These are phyloP conservation scores for Plasmodium gallinaceum DNA, from an alignment of 169 alveolate genomes.

Conservation along the genomic window DNA sequence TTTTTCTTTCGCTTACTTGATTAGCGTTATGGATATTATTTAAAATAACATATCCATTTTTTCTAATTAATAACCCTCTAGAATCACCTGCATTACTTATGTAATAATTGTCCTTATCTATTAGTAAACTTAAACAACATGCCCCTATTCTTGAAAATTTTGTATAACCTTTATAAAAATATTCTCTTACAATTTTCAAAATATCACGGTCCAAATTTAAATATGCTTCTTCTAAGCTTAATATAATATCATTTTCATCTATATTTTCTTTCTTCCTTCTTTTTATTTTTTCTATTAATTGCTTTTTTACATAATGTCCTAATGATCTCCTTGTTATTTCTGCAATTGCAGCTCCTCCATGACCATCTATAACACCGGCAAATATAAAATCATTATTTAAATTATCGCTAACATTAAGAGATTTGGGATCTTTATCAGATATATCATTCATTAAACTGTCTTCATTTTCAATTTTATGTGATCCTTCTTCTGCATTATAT, in stretches of 20 bases:
- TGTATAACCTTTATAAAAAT: not conserved
- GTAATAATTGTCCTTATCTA: slow-evolving; percentile 38
- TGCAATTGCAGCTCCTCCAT: slow-evolving; percentile 52
- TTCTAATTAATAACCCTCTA: slow-evolving; percentile 22
- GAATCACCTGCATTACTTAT: slow-evolving; percentile 70
- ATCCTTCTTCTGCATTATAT: not conserved
- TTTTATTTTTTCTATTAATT: slow-evolving; percentile 30
- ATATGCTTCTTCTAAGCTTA: slow-evolving; percentile 51
- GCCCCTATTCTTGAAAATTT: slow-evolving; percentile 34
- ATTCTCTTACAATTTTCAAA: slow-evolving; percentile 13
- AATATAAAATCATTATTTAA: slow-evolving; percentile 21
- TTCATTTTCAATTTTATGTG: not conserved
- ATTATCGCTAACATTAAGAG: not conserved
- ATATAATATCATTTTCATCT: slow-evolving; percentile 20
- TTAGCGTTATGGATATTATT: slow-evolving; percentile 80
- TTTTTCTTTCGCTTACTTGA: slow-evolving; percentile 75
- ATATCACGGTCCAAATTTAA: slow-evolving; percentile 26
- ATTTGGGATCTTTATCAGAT: too few species aligned
- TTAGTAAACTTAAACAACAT: slow-evolving; percentile 57
- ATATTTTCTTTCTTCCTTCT: not conserved
- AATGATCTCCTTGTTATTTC: slow-evolving; percentile 48
- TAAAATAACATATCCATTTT: slow-evolving; percentile 12
- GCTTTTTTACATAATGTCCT: slow-evolving; percentile 45
- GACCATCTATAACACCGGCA: slow-evolving; percentile 71
- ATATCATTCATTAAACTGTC: not conserved